Evolutionary conservation across 2,329 filamentous ascomycete species (phyloP).

Genomic region (Sporothrix pallida): DNA sequence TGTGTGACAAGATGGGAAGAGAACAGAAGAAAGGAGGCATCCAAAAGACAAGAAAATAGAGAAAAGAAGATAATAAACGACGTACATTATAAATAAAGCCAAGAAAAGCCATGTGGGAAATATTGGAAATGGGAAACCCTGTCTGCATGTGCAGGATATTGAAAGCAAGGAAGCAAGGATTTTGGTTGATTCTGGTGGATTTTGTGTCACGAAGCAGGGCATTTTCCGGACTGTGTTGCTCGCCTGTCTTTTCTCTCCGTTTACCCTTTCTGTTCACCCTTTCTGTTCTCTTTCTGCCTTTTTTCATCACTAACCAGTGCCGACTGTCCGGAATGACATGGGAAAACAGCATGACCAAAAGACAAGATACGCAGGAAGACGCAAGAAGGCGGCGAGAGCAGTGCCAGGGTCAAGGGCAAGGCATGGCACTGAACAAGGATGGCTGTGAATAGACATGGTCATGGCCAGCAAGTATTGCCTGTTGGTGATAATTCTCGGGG

Average conservation of each 20-base stretch:
- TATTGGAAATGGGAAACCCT: neutral
- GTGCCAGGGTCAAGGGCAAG: neutral
- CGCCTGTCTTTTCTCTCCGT: neutral
- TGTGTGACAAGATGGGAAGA: neutral
- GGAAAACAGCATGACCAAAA: neutral
- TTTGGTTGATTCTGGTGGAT: neutral
- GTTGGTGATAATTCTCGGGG: constrained; percentile 17
- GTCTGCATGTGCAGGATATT: neutral
- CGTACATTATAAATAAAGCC: neutral
- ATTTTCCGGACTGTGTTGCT: neutral
- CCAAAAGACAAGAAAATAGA: neutral
- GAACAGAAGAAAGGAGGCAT: neutral
- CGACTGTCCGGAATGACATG: neutral
- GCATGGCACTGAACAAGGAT: neutral
- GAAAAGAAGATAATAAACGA: neutral
- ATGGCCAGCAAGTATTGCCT: neutral
- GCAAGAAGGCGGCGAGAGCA: neutral
- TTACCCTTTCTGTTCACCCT: neutral
- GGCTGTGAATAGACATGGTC: neutral
- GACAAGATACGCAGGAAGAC: neutral
- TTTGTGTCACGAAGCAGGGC: constrained; percentile 6
- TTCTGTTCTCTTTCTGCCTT: neutral
- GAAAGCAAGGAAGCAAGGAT: neutral
- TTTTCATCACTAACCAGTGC: neutral
- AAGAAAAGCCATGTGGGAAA: constrained; percentile 11